A percentile compares a stretch with the other conserved stretches of the same genome.
Evolutionary conservation across 305 asterid species (phyloP).

Genomic region (Solanum hybrid): DNA sequence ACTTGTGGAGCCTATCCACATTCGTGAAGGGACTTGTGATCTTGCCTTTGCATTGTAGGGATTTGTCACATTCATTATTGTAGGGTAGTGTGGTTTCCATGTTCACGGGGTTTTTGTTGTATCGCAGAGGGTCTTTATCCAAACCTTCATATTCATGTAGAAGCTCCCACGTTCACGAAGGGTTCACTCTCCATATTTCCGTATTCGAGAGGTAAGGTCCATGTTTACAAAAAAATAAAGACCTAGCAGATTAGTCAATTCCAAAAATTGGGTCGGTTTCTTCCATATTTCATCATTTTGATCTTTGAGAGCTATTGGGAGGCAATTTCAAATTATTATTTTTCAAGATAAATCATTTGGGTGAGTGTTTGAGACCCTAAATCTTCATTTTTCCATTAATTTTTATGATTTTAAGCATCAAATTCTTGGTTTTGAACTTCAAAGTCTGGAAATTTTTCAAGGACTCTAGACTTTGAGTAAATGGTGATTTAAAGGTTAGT

Average conservation of each 20-base stretch:
- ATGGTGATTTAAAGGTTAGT: background rate
- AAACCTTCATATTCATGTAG: background rate
- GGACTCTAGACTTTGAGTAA: background rate
- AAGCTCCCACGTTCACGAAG: background rate
- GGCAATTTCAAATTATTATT: background rate
- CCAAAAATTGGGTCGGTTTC: background rate
- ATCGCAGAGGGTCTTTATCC: background rate
- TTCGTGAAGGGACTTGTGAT: background rate
- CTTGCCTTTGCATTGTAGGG: background rate
- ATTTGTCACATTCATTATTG: background rate
- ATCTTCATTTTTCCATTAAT: too few species aligned
- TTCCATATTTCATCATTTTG: too few species aligned
- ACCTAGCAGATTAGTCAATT: background rate
- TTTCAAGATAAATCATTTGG: background rate
- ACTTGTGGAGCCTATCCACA: background rate
- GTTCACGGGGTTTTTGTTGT: background rate
- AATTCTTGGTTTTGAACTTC: background rate
- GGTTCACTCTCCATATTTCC: background rate
- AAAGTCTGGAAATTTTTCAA: background rate
- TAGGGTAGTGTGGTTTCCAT: background rate
- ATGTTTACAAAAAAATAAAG: too few species aligned
- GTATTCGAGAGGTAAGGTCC: background rate
- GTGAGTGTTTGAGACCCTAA: background rate
- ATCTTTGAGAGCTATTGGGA: background rate
- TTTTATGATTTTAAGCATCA: background rate